Percentiles rank a stretch among this genome's conserved stretches.
Conservation (phyloP, 257 asterid species). For the Penstemon newberryi region DNA sequence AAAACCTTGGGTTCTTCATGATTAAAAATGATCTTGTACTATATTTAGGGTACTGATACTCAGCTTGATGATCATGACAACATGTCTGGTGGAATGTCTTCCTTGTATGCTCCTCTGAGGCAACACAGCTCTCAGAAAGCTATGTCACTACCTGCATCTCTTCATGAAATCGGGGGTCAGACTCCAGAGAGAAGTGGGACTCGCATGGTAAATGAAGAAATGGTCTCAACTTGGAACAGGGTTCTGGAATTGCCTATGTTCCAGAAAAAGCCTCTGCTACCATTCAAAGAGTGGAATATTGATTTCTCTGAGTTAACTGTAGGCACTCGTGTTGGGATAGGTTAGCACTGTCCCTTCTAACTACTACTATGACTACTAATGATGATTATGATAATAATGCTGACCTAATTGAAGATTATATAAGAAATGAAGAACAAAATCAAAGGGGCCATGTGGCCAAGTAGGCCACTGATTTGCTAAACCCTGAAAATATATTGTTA, state of each 20-base stretch:
- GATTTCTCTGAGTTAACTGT: conserved; percentile 85
- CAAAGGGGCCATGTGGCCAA: no score
- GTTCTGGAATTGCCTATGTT: conserved; percentile 77
- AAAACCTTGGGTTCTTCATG: neutral
- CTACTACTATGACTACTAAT: neutral
- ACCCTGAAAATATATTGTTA: neutral
- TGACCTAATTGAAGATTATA: no score
- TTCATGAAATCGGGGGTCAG: conserved; percentile 71
- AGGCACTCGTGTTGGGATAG: conserved; percentile 96
- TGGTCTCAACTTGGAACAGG: conserved; percentile 82
- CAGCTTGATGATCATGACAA: conserved; percentile 34
- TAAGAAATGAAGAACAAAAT: no score
- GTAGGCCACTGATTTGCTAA: no score
- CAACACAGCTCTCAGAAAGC: conserved; percentile 59
- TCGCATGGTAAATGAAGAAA: conserved; percentile 53
- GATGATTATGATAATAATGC: no score
- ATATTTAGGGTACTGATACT: conserved; percentile 28
- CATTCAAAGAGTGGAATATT: conserved; percentile 91
- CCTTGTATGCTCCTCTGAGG: conserved; percentile 30
- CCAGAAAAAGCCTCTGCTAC: conserved; percentile 76
- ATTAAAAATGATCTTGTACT: conserved; percentile 19
- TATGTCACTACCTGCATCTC: conserved; percentile 93
- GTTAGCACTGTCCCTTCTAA: conserved; percentile 46
- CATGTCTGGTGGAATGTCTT: conserved; percentile 30
- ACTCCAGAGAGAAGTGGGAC: conserved; percentile 40